phyloP scores from a whole-genome alignment of 345 rosid species.

The Eucalyptus curtisii region DNA sequence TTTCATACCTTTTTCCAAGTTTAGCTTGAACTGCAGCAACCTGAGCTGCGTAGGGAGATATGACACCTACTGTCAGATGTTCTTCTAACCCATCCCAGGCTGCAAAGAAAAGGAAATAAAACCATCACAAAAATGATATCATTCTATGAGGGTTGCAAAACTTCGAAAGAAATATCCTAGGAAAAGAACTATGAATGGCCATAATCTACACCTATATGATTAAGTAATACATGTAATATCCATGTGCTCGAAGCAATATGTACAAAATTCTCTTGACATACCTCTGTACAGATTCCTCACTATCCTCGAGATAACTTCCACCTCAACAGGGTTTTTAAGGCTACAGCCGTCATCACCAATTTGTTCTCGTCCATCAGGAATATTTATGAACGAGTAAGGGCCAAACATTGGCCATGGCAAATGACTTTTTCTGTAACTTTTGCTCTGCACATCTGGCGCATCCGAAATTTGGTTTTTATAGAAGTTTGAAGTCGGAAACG shows the following conservation, averaged over 20 bases:
- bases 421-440: background rate
- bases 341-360: background rate
- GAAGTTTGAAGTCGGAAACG: background rate
- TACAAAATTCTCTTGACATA: background rate
- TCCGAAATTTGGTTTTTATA: background rate
- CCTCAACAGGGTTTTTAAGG: background rate
- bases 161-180: background rate
- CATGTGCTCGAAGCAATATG: background rate
- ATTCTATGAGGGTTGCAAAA: background rate
- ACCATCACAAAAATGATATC: background rate
- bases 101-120: background rate
- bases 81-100: slow-evolving; percentile 4
- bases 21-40: background rate
- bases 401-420: background rate
- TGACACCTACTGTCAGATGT: slow-evolving; percentile 1
- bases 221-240: background rate
- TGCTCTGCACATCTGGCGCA: background rate
- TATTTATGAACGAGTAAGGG: background rate
- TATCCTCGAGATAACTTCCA: background rate
- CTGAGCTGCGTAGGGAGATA: slow-evolving; percentile 12
- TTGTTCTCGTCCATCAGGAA: background rate
- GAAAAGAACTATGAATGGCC: background rate
- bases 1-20: background rate
- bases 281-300: background rate
- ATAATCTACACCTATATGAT: background rate